phyloP scores from a whole-genome alignment of 2,329 filamentous ascomycete species.

The Alternaria novae-zelandiae region DNA sequence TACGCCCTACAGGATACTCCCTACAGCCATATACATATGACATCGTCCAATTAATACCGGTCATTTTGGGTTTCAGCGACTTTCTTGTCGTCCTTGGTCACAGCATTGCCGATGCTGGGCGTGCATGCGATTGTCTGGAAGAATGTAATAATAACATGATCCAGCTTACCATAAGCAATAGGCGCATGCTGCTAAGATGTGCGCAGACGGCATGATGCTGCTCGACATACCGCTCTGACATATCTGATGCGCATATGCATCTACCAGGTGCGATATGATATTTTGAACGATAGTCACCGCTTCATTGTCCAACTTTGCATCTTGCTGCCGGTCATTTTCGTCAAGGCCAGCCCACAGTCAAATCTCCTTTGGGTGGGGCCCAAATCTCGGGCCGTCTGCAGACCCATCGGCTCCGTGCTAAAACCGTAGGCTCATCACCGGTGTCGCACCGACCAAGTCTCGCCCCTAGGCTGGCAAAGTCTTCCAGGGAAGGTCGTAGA shows the following conservation, averaged over 20 bases:
- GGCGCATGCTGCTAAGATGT: not conserved
- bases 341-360: not conserved
- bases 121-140: not conserved
- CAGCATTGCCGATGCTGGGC: not conserved
- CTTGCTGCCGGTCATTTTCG: not conserved
- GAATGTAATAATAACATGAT: not conserved
- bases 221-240: not conserved
- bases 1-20: not conserved
- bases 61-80: not conserved
- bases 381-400: constrained; percentile 11
- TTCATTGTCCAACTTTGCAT: not conserved
- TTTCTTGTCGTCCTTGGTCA: not conserved
- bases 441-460: constrained; percentile 21
- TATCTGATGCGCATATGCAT: not conserved
- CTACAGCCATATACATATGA: not conserved
- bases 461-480: constrained; percentile 2
- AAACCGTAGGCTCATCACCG: constrained; percentile 16
- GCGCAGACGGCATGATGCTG: not conserved
- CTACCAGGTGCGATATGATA: not conserved
- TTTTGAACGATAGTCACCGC: not conserved
- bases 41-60: not conserved
- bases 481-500: not conserved
- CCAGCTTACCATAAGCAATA: not conserved
- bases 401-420: constrained; percentile 14
- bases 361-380: constrained; percentile 14